Evolutionary conservation across 1,139 yeast species (phyloP).

Genomic region (Protomyces inouyei): DNA sequence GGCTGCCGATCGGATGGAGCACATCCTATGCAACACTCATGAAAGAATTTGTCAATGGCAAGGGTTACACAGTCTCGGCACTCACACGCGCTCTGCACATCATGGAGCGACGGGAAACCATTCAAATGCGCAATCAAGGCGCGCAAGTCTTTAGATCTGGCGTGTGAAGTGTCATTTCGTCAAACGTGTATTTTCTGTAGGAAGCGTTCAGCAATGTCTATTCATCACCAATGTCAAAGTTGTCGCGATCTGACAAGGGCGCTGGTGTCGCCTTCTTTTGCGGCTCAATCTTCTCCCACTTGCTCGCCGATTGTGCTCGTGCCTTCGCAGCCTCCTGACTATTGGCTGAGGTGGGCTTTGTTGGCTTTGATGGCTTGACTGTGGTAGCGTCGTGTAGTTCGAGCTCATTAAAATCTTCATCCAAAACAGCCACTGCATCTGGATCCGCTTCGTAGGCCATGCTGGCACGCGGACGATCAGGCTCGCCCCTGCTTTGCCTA

Average conservation of each 20-base stretch:
- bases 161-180: conserved; percentile 42
- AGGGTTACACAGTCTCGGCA: conserved; percentile 63
- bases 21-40: conserved; percentile 80
- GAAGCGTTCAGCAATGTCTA: background rate
- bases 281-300: background rate
- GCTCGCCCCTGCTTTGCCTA: background rate
- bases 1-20: conserved; percentile 96
- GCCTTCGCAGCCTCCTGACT: conserved; percentile 1
- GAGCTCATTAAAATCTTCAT: conserved; percentile 17
- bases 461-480: background rate
- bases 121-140: conserved; percentile 83
- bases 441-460: background rate
- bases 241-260: background rate
- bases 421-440: conserved; percentile 2
- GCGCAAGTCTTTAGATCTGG: conserved; percentile 79
- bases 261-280: background rate
- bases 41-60: conserved; percentile 71
- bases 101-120: conserved; percentile 78
- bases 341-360: background rate
- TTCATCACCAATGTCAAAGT: background rate
- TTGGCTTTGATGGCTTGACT: background rate
- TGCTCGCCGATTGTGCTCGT: conserved; percentile 13
- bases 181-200: background rate
- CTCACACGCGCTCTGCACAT: conserved; percentile 78
- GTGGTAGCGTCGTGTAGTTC: conserved; percentile 11